Base-by-base conservation (phyloP, 805 yeast genomes). In the Starmerella riodocensis region DNA sequence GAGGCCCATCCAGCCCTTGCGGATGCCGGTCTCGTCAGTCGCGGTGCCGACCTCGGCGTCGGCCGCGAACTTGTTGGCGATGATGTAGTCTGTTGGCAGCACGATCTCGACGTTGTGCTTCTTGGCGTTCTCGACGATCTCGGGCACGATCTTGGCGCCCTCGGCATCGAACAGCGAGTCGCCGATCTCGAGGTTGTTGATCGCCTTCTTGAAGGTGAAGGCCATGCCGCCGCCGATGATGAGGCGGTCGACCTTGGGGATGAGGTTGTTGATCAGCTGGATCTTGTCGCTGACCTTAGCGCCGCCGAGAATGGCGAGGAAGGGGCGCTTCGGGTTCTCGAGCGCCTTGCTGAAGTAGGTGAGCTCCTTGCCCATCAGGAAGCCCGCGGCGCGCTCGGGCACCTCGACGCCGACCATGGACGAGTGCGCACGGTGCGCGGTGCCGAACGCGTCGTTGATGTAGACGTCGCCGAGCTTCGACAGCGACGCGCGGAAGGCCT, bases 201-300 rank as follows among this genome's bases (percentile, higher is more conserved):
- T 60, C 39, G 88, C 80, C 75, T 91, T 91, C 76, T 82, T 84
- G 78, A 91, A 91, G 57, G 98, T 91, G 80, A 88, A 91, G 47
- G 98, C 91, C 98, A 91, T 91, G 70, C 98, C 98, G 71, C 98
- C 98, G 64, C 98, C 97, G 59, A 91, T 77, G 68, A 91, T 84
- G 63, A 91, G 73, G 50, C 78, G 67, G 68, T 91, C 80, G 59
- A 91, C 97, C 76, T 91, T 91, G 73, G 88, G 91, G 59, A 88
- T 74, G 38, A 64, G 54, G 58, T 86, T 91, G 71, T 91, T 97
- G 60, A 91, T 91, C 68, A 91, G 77, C 72, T 84, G 96, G 61
- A 91, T 91, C 79, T 91, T 91, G 70, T 91, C 98, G 52, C 94
- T 80, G 53, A 91, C 97, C 76, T 91, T 91, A 59, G 98, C 98